Evolutionary conservation across 75 land plant species (phyloP).

Genomic region (Selaginella tamariscina): DNA sequence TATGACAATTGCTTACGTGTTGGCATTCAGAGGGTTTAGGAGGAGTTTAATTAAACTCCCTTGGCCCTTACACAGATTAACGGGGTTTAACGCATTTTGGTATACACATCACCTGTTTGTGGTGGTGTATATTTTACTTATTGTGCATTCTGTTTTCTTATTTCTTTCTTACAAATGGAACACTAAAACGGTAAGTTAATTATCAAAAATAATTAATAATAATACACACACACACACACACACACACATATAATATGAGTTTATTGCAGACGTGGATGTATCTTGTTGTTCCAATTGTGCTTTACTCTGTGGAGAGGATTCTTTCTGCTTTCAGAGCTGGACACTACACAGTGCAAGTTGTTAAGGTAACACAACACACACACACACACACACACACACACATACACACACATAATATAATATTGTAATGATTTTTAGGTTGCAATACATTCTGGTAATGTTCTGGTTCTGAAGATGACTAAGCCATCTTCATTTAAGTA

Average conservation of each 20-base stretch:
- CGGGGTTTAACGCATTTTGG: slow-evolving; percentile 87
- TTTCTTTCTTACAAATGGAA: slow-evolving; percentile 42
- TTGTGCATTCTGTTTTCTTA: slow-evolving; percentile 48
- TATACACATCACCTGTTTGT: slow-evolving; percentile 69
- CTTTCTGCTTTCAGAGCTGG: slow-evolving; percentile 38
- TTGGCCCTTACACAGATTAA: slow-evolving; percentile 41
- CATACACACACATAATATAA: too few species aligned
- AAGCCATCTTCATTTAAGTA: slow-evolving; percentile 38
- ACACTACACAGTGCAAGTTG: slow-evolving; percentile 32
- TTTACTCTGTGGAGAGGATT: slow-evolving; percentile 49
- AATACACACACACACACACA: too few species aligned
- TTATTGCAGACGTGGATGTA: slow-evolving; percentile 74
- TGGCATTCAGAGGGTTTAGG: slow-evolving; percentile 56
- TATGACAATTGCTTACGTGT: slow-evolving; percentile 52
- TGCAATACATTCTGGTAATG: slow-evolving; percentile 13
- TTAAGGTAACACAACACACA: slow-evolving; percentile 52
- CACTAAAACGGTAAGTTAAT: slow-evolving; percentile 45
- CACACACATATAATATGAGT: neutral
- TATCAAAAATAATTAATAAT: too few species aligned
- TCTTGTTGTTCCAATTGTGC: slow-evolving; percentile 40
- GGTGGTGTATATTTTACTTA: slow-evolving; percentile 41
- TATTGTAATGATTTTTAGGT: neutral
- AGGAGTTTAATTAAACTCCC: slow-evolving; percentile 58
- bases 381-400: too few species aligned
- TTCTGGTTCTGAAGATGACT: slow-evolving; percentile 14